Evolutionary conservation across 164 flowering plant genomes (phyloP), one percentile per base, ranked within the genome.

Genomic region (Stephania japonica): DNA sequence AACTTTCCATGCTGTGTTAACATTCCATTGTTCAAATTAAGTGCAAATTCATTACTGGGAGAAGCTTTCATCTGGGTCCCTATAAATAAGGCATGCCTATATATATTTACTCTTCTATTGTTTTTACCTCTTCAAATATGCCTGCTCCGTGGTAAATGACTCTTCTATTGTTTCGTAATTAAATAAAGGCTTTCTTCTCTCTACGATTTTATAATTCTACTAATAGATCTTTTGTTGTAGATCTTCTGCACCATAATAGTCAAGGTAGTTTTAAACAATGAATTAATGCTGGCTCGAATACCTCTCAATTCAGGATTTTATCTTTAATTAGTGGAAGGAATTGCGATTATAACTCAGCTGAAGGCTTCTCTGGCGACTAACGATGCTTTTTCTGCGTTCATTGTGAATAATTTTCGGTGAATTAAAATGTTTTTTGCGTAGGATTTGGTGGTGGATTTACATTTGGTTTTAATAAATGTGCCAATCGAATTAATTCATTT

Each of bases 141-240:
- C 71, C 71, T 61, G 18, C 14, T 38, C 2, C 9, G 43, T 32
- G 42, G 69, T n/a, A n/a, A n/a, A n/a, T n/a, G n/a, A 47, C 11
- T 47, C 61, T 53, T 44, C 50, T 44, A 0, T 44, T 44, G 2
- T 8, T 76, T 77, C 71, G 38, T 32, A 67, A 72, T 74, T 76
- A 69, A 69, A 56, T 18, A 16, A 56, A 56, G 62, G n/a, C 62
- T 56, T n/a, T 56, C 18, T 4, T 53, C 18, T 53, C 62, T 56
- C 5, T 18, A 26, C 38, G 3, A 68, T 13, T 75, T 71, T 42
- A 43, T 42, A 23, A 19, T 18, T 42, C 5, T 65, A 24, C 27
- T n/a, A 18, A 61, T 63, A 63, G 32, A 63, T 63, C 11, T 41
- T 1, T 21, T 27, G 42, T 13, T 67, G 11, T 2, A 67, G 61